Evolutionary conservation across 2,329 filamentous ascomycete species (phyloP), one percentile per base, ranked within the genome.

Genomic region (Phialemoniopsis sp.): DNA sequence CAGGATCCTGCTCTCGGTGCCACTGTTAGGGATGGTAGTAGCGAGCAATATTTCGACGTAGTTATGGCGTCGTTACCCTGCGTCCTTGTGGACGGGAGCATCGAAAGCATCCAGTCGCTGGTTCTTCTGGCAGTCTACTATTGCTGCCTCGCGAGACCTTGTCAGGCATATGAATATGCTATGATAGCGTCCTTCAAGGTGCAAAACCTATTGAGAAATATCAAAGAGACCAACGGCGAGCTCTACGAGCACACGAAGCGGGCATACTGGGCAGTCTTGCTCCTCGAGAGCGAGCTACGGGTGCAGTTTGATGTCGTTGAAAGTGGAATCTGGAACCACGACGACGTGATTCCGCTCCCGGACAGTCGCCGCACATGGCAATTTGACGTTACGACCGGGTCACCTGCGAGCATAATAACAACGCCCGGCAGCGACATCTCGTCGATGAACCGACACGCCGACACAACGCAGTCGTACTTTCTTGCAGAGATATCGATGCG

Each of bases 401-500:
- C 26, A 13, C 26, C 35, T 5, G 8, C 8, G 15, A 30, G 12
- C 8, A n/a, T 21, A 29, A 36, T 21, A 14, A 36, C 34, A 12
- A 19, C 34, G 3, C 19, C 19, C 4, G 21, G 13, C 13, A 30
- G 35, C 13, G 40, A 42, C 32, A 38, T 45, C 14, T 35, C 40
- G 15, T n/a, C 36, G 32, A 30, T 21, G 28, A 29, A 36, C 26
- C 39, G 32, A 32, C 36, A 34, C 26, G 40, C 44, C 13, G 45
- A 52, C 14, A 35, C 38, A 21, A 38, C 36, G 14, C 40, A 42
- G 18, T 45, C 49, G 8, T 60, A 56, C 38, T 57, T 59, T 35
- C 46, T 60, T 2, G 54, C 57, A n/a, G 56, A 54, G 36, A 59
- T 60, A 16, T 49, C 56, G 12, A 60, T 59, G 56, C 40, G 56